Evolutionary conservation across 2,329 filamentous ascomycete species (phyloP).

Genomic region (Claviceps sorghi): DNA sequence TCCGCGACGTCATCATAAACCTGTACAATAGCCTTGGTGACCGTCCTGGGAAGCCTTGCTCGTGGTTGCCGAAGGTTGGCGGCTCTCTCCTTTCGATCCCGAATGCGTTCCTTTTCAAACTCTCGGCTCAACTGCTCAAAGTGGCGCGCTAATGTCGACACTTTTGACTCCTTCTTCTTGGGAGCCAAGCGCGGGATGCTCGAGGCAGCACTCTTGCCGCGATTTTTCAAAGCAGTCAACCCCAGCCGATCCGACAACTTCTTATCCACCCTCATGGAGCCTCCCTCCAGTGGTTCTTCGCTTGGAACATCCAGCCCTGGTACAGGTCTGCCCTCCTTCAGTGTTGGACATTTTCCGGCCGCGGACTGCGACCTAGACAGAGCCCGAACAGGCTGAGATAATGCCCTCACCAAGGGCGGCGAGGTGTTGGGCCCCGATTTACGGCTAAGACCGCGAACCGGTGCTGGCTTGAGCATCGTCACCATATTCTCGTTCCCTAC

Average conservation of each 20-base stretch:
- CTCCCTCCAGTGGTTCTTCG: constrained; percentile 20
- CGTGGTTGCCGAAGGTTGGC: constrained; percentile 61
- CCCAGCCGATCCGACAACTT: constrained; percentile 62
- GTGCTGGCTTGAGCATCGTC: constrained; percentile 12
- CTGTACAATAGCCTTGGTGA: constrained; percentile 90
- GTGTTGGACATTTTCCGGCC: constrained; percentile 25
- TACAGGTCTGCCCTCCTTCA: constrained; percentile 20
- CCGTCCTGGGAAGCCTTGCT: constrained; percentile 70
- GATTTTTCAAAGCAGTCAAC: constrained; percentile 47
- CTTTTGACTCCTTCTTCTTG: constrained; percentile 59
- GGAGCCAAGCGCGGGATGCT: constrained; percentile 79
- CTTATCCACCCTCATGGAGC: constrained; percentile 46
- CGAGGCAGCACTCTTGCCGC: constrained; percentile 46
- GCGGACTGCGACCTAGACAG: constrained; percentile 32
- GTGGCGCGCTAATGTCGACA: constrained; percentile 84
- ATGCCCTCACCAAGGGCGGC: constrained; percentile 38
- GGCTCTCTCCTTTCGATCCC: constrained; percentile 68
- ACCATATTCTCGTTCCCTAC: constrained; percentile 13
- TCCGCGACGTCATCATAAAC: constrained; percentile 90
- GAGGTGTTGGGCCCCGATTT: constrained; percentile 31
- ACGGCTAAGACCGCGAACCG: constrained; percentile 27
- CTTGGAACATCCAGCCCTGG: constrained; percentile 9
- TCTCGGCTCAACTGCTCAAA: constrained; percentile 95
- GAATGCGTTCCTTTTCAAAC: constrained; percentile 85
- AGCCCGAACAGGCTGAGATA: constrained; percentile 35